phyloP scores from a whole-genome alignment of 176 grass and related monocot genomes.

The Leersia perrieri region DNA sequence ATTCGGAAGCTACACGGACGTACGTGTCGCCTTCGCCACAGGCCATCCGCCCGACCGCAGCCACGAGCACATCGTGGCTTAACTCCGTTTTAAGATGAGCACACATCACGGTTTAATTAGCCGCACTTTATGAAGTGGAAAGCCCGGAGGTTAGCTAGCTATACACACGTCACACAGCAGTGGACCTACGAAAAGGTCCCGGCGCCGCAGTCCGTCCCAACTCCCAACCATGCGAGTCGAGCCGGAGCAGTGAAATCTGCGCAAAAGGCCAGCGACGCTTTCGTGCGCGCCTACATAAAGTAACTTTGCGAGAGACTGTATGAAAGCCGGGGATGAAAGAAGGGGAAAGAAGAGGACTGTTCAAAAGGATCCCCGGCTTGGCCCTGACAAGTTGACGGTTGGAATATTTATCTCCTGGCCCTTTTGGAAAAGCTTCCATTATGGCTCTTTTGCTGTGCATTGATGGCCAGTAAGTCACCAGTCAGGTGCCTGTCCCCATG shows the following conservation, averaged over 20 bases:
- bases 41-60: neutral
- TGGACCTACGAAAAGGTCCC: conserved; percentile 17
- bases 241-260: neutral
- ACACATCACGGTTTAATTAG: conserved; percentile 2
- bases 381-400: conserved; percentile 41
- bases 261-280: conserved; percentile 9
- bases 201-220: conserved; percentile 16
- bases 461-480: conserved; percentile 14
- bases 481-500: conserved; percentile 31
- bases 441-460: conserved; percentile 22
- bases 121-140: neutral
- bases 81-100: neutral
- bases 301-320: conserved; percentile 25
- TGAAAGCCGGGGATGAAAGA: conserved; percentile 11
- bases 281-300: conserved; percentile 17
- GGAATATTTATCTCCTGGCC: conserved; percentile 45
- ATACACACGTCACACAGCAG: neutral
- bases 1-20: neutral
- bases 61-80: neutral
- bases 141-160: neutral
- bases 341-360: neutral
- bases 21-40: neutral
- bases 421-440: conserved; percentile 21
- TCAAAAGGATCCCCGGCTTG: neutral
- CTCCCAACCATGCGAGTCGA: conserved; percentile 8